Conservation (phyloP, 2,329 filamentous ascomycete species). For the Lachnellula hyalina region DNA sequence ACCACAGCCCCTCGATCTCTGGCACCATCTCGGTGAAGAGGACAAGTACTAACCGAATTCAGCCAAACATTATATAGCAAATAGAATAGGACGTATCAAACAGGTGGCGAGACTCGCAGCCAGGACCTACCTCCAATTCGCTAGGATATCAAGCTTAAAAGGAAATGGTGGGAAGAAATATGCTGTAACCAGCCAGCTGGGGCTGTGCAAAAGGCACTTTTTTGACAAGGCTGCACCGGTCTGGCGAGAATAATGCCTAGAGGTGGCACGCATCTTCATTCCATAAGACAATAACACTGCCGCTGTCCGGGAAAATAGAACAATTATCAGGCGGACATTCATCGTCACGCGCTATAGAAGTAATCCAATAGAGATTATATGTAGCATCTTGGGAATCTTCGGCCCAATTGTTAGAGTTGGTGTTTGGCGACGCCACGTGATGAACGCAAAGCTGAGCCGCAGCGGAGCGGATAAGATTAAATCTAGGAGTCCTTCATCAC, state of each 20-base stretch:
- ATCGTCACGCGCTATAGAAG: no score
- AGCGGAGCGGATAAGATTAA: no score
- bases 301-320: neutral
- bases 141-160: neutral
- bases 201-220: neutral
- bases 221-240: neutral
- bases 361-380: no score
- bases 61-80: neutral
- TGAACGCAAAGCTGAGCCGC: no score
- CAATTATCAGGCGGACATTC: no score
- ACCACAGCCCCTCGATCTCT: neutral
- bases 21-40: neutral
- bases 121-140: neutral
- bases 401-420: no score
- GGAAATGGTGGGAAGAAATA: neutral
- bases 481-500: no score
- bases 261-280: neutral
- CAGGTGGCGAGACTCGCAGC: neutral
- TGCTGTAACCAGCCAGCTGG: neutral
- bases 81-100: neutral
- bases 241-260: neutral
- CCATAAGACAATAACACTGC: neutral
- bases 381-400: no score
- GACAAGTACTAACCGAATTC: neutral
- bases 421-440: no score